Base-by-base conservation (phyloP, 1,284 basidiomycete species). In the Fomitiporia mediterranea region DNA sequence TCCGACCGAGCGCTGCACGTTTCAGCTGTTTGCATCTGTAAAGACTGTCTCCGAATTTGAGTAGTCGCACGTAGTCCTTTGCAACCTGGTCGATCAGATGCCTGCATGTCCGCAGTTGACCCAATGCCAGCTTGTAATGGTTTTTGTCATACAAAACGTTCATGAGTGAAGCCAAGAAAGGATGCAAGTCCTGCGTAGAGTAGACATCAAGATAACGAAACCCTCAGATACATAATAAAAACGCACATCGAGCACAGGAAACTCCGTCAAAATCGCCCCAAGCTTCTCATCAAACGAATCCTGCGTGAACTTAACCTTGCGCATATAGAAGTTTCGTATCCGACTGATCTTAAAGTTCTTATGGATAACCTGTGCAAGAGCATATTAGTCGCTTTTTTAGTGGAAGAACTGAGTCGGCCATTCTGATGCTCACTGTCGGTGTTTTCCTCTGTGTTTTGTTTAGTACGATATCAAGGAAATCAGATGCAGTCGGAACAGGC, bases 291-390 rank as follows among this genome's bases (percentile, higher is more conserved):
- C 94, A 65, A 99, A 98, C 13, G 91, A 83, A 70, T 98, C 94
- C 72, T 98, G 95, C 1, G 95, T 97, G 73, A 98, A 99, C 76
- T 98, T 99, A 74, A 99, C 95, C 74, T 98, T 99, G 70, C 95
- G 86, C 96, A 98, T 98, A 74, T 99, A 98, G 71, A 98, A 91
- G 64, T 90, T 87, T 57, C 93, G 83, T 69, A 94, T 95, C 55
- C 94, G 86, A 61, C 91, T 93, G 71, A 99, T 99, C 79, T 99
- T 98, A 80, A 97, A 98, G 78, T 98, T 98, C 79, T 94, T 94
- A 73, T 96, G 94, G 68, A 97, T 96, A 64, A 92, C 89, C 89
- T 91, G 60, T 42, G 27, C 17, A 49, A 39, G 15, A 9, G 3
- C 44, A n/a, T n/a, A n/a, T n/a, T n/a, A n/a, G n/a, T n/a, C n/a